These are phyloP conservation scores for Ascochyta pisi DNA, from an alignment of 2,329 filamentous ascomycete genomes.

Conservation along the genomic window DNA sequence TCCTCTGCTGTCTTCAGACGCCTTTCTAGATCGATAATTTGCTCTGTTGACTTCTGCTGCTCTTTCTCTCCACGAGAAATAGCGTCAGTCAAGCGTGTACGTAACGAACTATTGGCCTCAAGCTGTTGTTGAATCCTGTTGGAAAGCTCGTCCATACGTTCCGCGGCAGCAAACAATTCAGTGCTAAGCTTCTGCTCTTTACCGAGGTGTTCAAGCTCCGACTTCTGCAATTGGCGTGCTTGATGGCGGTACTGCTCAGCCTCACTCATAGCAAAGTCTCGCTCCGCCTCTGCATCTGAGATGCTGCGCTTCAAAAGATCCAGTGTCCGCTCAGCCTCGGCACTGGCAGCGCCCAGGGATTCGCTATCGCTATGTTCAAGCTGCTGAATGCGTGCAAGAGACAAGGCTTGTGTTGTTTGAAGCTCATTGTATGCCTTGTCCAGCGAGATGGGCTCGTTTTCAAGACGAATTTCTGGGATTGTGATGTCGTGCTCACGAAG, in stretches of 20 bases:
- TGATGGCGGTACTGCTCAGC: constrained; percentile 67
- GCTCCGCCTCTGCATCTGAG: constrained; percentile 71
- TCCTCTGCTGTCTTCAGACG: constrained; percentile 85
- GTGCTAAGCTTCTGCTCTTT: constrained; percentile 70
- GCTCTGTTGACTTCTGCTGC: constrained; percentile 78
- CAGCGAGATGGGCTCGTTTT: constrained; percentile 69
- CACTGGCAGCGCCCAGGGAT: constrained; percentile 43
- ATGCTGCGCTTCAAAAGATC: constrained; percentile 72
- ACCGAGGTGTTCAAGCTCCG: constrained; percentile 63
- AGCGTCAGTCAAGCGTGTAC: constrained; percentile 77
- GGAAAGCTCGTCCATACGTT: constrained; percentile 80
- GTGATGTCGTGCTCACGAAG: constrained; percentile 84
- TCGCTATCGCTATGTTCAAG: constrained; percentile 63
- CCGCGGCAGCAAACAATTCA: constrained; percentile 75
- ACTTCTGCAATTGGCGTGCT: constrained; percentile 63
- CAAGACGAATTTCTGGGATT: constrained; percentile 65
- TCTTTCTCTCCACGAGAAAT: constrained; percentile 84
- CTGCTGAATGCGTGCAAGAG: constrained; percentile 70
- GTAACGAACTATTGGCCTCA: constrained; percentile 75
- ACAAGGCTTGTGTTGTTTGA: constrained; percentile 72
- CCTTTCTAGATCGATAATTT: constrained; percentile 83
- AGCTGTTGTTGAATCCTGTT: constrained; percentile 81
- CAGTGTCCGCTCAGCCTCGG: constrained; percentile 67
- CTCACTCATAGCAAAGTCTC: constrained; percentile 74
- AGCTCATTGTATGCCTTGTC: constrained; percentile 77